phyloP scores from a whole-genome alignment of 768 basidiomycete genomes.

The Scleroderma citrinum region DNA sequence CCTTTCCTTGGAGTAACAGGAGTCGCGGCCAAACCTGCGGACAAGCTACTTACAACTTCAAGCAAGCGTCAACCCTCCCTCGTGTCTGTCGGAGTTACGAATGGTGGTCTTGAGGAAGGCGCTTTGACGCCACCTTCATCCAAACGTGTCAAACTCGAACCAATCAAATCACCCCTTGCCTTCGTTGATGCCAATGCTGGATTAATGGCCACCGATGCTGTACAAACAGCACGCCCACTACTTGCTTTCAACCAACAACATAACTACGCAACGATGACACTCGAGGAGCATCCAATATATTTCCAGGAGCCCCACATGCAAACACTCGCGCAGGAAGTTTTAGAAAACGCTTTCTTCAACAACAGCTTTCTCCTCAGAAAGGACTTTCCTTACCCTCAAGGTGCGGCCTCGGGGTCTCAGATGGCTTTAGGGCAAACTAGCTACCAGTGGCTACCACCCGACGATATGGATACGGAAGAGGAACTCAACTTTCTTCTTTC shows the following conservation, averaged over 20 bases:
- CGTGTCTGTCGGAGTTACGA: slow-evolving; percentile 10
- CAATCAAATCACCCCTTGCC: slow-evolving; percentile 22
- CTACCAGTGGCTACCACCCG: background rate
- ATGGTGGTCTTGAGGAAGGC: background rate
- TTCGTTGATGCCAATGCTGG: slow-evolving; percentile 14
- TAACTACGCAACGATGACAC: background rate
- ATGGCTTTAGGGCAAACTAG: background rate
- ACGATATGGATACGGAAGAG: background rate
- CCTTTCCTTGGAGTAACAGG: background rate
- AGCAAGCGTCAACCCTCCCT: slow-evolving; percentile 33
- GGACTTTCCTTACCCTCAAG: background rate
- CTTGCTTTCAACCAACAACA: background rate
- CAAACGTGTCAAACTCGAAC: slow-evolving; percentile 23
- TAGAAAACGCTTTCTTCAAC: background rate
- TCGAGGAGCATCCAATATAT: background rate
- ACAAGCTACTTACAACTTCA: slow-evolving; percentile 25
- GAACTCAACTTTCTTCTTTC: background rate
- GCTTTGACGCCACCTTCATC: background rate
- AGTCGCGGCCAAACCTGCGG: slow-evolving; percentile 25
- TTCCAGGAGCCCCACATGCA: background rate
- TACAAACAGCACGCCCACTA: background rate
- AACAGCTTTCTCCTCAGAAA: background rate
- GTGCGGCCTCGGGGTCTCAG: background rate
- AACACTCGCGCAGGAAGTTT: background rate
- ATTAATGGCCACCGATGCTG: background rate